Evolutionary conservation across 2,329 filamentous ascomycete genomes (phyloP).

Genomic region (Davidsoniella australis): DNA sequence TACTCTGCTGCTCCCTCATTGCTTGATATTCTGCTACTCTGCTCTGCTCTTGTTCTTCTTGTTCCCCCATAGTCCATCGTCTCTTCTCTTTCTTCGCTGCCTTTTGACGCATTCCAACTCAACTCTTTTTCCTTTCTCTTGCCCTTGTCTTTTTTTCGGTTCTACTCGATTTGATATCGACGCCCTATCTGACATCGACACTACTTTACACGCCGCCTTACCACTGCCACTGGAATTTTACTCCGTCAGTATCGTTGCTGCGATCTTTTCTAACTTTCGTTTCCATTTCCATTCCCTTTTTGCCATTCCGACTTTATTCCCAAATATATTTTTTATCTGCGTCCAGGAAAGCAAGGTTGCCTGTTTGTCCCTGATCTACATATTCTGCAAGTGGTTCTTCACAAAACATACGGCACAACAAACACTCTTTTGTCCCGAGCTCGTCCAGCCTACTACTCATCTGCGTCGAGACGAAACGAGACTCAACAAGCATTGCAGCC

Average conservation of each 20-base stretch:
- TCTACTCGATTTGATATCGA: slow-evolving; percentile 10
- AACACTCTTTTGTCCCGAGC: not conserved
- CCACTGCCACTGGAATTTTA: slow-evolving; percentile 4
- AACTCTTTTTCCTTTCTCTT: slow-evolving; percentile 2
- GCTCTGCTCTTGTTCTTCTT: not conserved
- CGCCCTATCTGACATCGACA: not conserved
- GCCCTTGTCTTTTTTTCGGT: not conserved
- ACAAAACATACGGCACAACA: not conserved
- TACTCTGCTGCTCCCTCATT: not conserved
- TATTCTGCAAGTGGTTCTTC: not conserved
- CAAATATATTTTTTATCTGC: not conserved
- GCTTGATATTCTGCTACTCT: not conserved
- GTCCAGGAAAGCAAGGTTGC: too few relatives aligned
- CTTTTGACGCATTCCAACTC: slow-evolving; percentile 6
- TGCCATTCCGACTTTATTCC: not conserved
- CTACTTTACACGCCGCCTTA: not conserved
- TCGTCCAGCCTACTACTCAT: too few relatives aligned
- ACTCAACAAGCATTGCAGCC: not conserved
- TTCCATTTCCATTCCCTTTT: not conserved
- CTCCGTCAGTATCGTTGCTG: not conserved
- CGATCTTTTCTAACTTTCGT: not conserved
- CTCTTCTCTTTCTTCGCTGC: not conserved
- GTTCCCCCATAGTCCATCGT: not conserved
- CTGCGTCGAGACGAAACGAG: not conserved
- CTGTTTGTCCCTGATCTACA: too few relatives aligned